phyloP scores from a whole-genome alignment of 2,329 filamentous ascomycete species.

The Mariannaea elegans region DNA sequence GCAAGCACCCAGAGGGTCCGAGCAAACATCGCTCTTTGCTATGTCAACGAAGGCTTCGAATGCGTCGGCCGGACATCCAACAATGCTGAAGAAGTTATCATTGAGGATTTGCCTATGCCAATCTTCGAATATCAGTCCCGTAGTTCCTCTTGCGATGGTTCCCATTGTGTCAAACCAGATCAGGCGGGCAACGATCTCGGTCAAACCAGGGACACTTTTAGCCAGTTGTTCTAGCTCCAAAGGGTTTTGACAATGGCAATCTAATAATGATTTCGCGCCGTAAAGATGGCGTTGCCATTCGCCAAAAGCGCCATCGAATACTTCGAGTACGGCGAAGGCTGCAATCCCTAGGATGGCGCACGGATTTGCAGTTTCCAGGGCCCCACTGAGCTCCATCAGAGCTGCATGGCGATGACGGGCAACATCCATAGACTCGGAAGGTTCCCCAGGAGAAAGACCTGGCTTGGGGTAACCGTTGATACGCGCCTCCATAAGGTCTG shows the following conservation, averaged over 20 bases:
- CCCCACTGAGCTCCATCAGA: conserved; percentile 48
- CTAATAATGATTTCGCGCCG: conserved; percentile 51
- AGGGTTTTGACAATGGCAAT: conserved; percentile 48
- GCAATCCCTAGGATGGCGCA: conserved; percentile 54
- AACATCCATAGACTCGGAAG: conserved; percentile 27
- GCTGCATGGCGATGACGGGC: conserved; percentile 43
- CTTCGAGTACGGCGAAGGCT: conserved; percentile 54
- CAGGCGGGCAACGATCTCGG: conserved; percentile 49
- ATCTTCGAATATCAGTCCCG: conserved; percentile 48
- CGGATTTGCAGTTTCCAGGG: conserved; percentile 50
- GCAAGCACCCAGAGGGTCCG: conserved; percentile 26
- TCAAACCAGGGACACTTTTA: conserved; percentile 44
- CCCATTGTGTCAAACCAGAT: conserved; percentile 53
- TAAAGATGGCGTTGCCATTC: conserved; percentile 50
- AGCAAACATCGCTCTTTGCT: conserved; percentile 32
- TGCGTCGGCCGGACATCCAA: conserved; percentile 49
- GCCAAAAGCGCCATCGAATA: conserved; percentile 51
- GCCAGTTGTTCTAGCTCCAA: conserved; percentile 47
- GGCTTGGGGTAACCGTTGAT: conserved; percentile 26
- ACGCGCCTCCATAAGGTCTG: conserved; percentile 38
- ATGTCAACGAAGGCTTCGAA: conserved; percentile 49
- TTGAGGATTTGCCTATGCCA: conserved; percentile 50
- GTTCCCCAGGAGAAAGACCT: not conserved
- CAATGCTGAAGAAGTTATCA: conserved; percentile 46
- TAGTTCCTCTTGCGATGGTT: conserved; percentile 29